Conservation (phyloP, 352 stramenopile genomes). For the Pythium utonaiense region DNA sequence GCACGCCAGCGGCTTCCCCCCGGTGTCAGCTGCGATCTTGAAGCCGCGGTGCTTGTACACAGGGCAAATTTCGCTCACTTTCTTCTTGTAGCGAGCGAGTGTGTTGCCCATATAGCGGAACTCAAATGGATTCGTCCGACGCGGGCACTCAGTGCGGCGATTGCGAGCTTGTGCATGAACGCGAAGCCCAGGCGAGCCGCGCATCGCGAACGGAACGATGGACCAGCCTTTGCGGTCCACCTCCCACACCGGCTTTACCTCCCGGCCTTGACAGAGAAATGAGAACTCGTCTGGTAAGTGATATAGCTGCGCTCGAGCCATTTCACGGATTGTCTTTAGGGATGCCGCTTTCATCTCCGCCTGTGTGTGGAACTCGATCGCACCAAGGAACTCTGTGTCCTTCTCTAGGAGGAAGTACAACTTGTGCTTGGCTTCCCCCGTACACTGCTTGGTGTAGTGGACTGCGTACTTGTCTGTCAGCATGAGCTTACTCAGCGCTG, state of each 20-base stretch:
- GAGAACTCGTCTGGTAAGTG: slow-evolving; percentile 38
- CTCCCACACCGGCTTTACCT: slow-evolving; percentile 52
- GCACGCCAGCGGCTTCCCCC: slow-evolving; percentile 23
- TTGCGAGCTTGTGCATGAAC: slow-evolving; percentile 34
- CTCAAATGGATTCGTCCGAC: slow-evolving; percentile 36
- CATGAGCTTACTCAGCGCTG: slow-evolving; percentile 46
- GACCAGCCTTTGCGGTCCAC: slow-evolving; percentile 51
- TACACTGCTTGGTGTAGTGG: slow-evolving; percentile 65
- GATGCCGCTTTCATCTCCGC: slow-evolving; percentile 49
- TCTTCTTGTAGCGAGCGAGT: slow-evolving; percentile 62
- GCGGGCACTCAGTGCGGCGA: slow-evolving; percentile 32
- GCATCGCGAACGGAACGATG: slow-evolving; percentile 54
- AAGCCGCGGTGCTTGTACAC: slow-evolving; percentile 50
- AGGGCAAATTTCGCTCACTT: slow-evolving; percentile 43
- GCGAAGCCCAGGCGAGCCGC: slow-evolving; percentile 46
- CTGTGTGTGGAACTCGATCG: slow-evolving; percentile 52
- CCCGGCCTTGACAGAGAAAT: slow-evolving; percentile 51
- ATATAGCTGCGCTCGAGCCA: slow-evolving; percentile 40
- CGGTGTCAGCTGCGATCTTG: slow-evolving; percentile 20
- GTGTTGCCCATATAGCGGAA: slow-evolving; percentile 62
- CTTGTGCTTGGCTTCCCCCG: slow-evolving; percentile 61
- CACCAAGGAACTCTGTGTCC: slow-evolving; percentile 49
- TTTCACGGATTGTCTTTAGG: slow-evolving; percentile 44
- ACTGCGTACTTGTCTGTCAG: slow-evolving; percentile 45
- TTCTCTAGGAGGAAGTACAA: slow-evolving; percentile 66